Conservation (phyloP, 768 basidiomycete species). For the Termitomyces sp. region DNA sequence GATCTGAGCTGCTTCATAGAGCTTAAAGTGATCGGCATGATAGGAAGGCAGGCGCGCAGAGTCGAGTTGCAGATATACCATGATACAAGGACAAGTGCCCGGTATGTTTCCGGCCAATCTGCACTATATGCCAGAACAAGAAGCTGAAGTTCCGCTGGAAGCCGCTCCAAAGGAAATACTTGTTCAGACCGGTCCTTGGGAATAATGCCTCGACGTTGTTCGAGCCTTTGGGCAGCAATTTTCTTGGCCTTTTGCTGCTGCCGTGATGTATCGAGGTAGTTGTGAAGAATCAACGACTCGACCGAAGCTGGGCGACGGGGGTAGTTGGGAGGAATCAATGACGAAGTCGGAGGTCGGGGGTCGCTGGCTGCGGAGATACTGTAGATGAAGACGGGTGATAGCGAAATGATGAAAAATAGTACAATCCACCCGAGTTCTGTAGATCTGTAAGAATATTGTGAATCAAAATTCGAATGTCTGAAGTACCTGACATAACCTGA, state of each 20-base stretch:
- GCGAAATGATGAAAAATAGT: slow-evolving; percentile 4
- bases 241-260: slow-evolving; percentile 15
- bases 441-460: slow-evolving; percentile 2
- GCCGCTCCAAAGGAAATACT: slow-evolving; percentile 21
- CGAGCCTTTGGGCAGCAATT: slow-evolving; percentile 14
- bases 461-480: neutral
- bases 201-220: slow-evolving; percentile 16
- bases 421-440: slow-evolving; percentile 10
- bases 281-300: neutral
- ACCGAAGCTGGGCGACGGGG: neutral
- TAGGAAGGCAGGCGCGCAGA: slow-evolving; percentile 26
- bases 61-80: slow-evolving; percentile 21
- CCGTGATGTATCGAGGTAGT: slow-evolving; percentile 16
- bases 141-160: slow-evolving; percentile 28
- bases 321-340: neutral
- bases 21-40: slow-evolving; percentile 26
- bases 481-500: neutral
- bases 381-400: slow-evolving; percentile 11
- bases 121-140: slow-evolving; percentile 23
- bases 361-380: slow-evolving; percentile 4
- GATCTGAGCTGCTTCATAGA: slow-evolving; percentile 24
- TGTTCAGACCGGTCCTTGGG: slow-evolving; percentile 6
- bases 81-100: slow-evolving; percentile 26
- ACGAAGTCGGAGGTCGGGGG: neutral
- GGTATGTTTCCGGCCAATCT: slow-evolving; percentile 23